These are phyloP conservation scores for Linnemannia schmuckeri DNA, from an alignment of 192 early-diverging fungal species.

Conservation along the genomic window DNA sequence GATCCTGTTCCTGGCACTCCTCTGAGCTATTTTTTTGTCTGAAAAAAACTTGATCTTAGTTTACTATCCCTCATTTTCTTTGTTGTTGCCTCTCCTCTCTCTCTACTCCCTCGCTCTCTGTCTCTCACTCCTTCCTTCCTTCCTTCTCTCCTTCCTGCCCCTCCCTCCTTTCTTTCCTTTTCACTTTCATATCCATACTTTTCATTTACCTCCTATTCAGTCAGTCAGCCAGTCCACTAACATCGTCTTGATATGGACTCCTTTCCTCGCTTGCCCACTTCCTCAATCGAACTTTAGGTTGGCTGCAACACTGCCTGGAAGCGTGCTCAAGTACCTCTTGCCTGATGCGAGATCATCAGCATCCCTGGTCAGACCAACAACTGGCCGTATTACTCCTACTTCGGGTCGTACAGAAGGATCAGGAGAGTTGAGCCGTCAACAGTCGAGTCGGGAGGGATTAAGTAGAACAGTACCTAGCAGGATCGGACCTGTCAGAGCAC, in stretches of 20 bases:
- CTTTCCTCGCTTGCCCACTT: not conserved
- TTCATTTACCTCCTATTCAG: not conserved
- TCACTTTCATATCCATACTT: not conserved
- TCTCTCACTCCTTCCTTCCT: slow-evolving; percentile 16
- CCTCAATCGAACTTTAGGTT: not conserved
- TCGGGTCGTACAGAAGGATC: slow-evolving; percentile 10
- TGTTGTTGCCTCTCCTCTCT: not conserved
- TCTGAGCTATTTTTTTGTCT: not conserved
- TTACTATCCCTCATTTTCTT: slow-evolving; percentile 3
- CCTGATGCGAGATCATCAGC: slow-evolving; percentile 35
- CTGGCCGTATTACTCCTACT: not conserved
- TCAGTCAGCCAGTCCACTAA: not conserved
- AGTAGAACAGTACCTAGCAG: slow-evolving; percentile 37
- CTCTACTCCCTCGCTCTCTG: not conserved
- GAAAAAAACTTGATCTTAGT: not conserved
- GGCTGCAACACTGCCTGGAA: slow-evolving; percentile 37
- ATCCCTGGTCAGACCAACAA: not conserved
- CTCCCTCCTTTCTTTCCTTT: not conserved
- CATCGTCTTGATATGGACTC: not conserved
- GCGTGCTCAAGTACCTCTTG: slow-evolving; percentile 47
- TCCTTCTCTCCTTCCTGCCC: not conserved
- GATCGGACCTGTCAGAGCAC: slow-evolving; percentile 43
- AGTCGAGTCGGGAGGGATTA: slow-evolving; percentile 31
- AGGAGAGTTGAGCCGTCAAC: slow-evolving; percentile 30
- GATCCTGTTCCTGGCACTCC: not conserved